Evolutionary conservation across 768 basidiomycete species (phyloP).

Genomic region (Kwoniella mangroviensis): DNA sequence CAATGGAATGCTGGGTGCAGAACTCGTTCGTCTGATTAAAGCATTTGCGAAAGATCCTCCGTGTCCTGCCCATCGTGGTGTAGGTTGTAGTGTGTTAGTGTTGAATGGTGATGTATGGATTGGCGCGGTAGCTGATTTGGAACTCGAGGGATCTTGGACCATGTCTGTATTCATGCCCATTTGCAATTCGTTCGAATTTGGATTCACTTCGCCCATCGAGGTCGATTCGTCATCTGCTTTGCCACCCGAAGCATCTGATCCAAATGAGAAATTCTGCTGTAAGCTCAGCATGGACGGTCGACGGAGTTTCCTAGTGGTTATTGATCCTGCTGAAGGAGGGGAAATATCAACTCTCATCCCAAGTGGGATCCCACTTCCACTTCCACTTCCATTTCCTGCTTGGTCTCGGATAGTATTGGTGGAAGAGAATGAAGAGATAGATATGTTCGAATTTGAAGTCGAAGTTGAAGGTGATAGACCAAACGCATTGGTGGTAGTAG

Average conservation of each 20-base stretch:
- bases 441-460: conserved; percentile 9
- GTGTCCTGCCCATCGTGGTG: conserved; percentile 36
- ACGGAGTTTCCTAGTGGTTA: conserved; percentile 31
- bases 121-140: background rate
- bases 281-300: conserved; percentile 48
- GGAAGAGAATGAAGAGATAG: conserved; percentile 26
- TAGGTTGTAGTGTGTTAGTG: conserved; percentile 25
- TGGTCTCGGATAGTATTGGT: background rate
- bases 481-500: conserved; percentile 48
- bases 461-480: conserved; percentile 36
- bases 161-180: background rate
- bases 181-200: too few relatives aligned
- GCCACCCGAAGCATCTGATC: conserved; percentile 18
- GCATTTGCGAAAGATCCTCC: conserved; percentile 22
- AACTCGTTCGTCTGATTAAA: conserved; percentile 26
- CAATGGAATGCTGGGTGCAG: conserved; percentile 32
- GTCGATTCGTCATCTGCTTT: conserved; percentile 24
- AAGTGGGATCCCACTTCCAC: background rate
- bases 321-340: conserved; percentile 31
- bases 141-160: conserved; percentile 23
- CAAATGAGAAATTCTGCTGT: conserved; percentile 28
- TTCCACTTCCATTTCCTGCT: background rate
- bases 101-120: conserved; percentile 13
- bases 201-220: conserved; percentile 4
- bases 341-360: conserved; percentile 24